phyloP scores from a whole-genome alignment of 2,329 filamentous ascomycete species.

The Fusarium fracticaudum region DNA sequence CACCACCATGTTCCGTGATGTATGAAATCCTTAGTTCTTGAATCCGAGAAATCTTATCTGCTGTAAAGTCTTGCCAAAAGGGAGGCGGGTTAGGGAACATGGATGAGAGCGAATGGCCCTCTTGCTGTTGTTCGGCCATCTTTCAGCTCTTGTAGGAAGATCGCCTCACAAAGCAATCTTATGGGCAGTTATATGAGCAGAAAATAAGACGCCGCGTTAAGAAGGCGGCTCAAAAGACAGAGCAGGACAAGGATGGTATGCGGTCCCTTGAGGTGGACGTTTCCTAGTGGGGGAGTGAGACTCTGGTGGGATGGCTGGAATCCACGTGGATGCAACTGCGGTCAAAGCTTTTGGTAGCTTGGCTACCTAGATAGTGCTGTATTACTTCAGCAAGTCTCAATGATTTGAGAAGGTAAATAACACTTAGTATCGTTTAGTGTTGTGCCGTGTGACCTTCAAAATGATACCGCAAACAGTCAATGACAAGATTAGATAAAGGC shows the following conservation, averaged over 20 bases:
- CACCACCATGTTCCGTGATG: conserved; percentile 45
- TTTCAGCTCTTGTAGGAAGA: conserved; percentile 20
- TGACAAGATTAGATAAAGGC: background rate
- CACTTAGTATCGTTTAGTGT: background rate
- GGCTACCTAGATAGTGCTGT: background rate
- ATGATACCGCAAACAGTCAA: background rate
- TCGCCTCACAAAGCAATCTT: conserved; percentile 22
- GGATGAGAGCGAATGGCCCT: conserved; percentile 62
- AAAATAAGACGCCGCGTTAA: background rate
- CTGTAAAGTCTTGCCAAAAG: conserved; percentile 90
- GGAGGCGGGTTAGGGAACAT: conserved; percentile 87
- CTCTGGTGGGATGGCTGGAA: conserved; percentile 14
- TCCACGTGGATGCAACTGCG: conserved; percentile 24
- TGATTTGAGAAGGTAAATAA: background rate
- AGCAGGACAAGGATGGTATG: background rate
- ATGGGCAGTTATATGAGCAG: background rate
- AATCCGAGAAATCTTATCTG: conserved; percentile 72
- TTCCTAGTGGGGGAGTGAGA: conserved; percentile 31
- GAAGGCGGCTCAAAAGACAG: background rate
- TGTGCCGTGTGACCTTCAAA: background rate
- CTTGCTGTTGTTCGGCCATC: conserved; percentile 69
- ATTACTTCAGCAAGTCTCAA: background rate
- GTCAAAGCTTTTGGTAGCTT: conserved; percentile 8
- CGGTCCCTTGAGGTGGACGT: conserved; percentile 5
- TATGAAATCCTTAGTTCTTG: conserved; percentile 54